phyloP scores from a whole-genome alignment of 768 basidiomycete genomes.

The Leucocoprinus sp. region DNA sequence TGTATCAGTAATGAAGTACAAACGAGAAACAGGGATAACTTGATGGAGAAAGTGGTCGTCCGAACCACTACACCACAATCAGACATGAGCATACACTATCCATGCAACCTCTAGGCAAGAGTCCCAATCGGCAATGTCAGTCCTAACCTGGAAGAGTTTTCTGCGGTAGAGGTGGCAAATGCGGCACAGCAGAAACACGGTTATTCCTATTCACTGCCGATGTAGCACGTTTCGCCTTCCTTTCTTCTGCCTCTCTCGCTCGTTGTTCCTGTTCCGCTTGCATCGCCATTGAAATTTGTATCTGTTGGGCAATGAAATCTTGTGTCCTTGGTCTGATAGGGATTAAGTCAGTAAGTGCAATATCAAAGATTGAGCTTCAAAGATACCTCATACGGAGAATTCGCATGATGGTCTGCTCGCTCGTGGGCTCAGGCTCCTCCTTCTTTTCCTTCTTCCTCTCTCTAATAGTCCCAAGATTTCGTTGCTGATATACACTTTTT shows the following conservation, averaged over 20 bases:
- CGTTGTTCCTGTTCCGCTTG: slow-evolving; percentile 75
- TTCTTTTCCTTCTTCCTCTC: slow-evolving; percentile 90
- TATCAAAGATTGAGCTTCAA: background rate
- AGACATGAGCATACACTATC: background rate
- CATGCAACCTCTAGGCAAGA: no score
- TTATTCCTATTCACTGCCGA: slow-evolving; percentile 23
- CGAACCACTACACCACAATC: no score
- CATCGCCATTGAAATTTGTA: slow-evolving; percentile 75
- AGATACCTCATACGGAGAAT: slow-evolving; percentile 89
- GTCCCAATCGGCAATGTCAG: no score
- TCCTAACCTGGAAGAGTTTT: background rate
- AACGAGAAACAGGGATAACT: background rate
- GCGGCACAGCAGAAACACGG: slow-evolving; percentile 30
- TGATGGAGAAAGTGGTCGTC: no score
- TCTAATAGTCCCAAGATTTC: slow-evolving; percentile 94
- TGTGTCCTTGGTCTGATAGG: slow-evolving; percentile 58
- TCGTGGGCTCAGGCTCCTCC: slow-evolving; percentile 66
- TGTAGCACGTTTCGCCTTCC: slow-evolving; percentile 47
- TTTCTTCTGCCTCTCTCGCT: slow-evolving; percentile 50
- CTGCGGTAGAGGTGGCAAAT: slow-evolving; percentile 21
- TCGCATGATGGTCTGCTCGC: slow-evolving; percentile 88
- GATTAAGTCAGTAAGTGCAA: slow-evolving; percentile 5
- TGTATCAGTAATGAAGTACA: no score
- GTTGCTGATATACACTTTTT: slow-evolving; percentile 87
- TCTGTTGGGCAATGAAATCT: slow-evolving; percentile 84